Conservation (phyloP, 2,329 filamentous ascomycete species). For the Pestalotiopsis sp. region DNA sequence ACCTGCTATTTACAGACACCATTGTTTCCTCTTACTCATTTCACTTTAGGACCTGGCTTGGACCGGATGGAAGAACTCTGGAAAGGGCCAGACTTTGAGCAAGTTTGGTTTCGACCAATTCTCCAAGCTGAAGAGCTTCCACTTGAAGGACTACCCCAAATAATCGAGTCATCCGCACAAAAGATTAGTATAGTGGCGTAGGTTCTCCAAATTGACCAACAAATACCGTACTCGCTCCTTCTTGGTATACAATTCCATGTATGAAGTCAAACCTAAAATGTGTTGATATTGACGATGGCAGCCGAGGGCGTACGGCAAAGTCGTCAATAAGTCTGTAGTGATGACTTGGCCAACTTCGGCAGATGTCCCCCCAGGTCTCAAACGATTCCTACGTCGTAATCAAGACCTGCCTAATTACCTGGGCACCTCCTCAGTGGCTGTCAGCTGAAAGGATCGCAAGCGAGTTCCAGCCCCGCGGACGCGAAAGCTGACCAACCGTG, state of each 20-base stretch:
- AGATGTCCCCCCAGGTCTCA: background rate
- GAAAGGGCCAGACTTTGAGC: constrained; percentile 87
- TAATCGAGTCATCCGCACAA: constrained; percentile 29
- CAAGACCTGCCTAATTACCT: background rate
- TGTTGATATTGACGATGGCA: background rate
- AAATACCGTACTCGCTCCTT: background rate
- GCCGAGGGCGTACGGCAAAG: background rate
- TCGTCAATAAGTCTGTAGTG: background rate
- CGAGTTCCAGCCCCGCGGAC: background rate
- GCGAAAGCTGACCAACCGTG: background rate
- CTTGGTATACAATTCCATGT: too few species aligned
- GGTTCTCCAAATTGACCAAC: background rate
- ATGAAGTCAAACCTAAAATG: background rate
- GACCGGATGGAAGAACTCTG: constrained; percentile 98
- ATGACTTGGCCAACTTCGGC: background rate
- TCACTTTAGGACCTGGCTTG: constrained; percentile 77
- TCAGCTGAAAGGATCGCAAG: background rate
- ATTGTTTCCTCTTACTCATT: constrained; percentile 21
- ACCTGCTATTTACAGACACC: background rate
- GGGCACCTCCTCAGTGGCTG: background rate
- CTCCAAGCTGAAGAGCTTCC: constrained; percentile 93
- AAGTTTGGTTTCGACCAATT: constrained; percentile 94
- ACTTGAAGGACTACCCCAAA: constrained; percentile 80
- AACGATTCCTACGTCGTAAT: background rate
- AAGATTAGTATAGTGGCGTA: background rate